Percentiles rank a stretch among this genome's conserved stretches.
phyloP scores from a whole-genome alignment of 805 yeast genomes.

The Lipomyces mesembrius region DNA sequence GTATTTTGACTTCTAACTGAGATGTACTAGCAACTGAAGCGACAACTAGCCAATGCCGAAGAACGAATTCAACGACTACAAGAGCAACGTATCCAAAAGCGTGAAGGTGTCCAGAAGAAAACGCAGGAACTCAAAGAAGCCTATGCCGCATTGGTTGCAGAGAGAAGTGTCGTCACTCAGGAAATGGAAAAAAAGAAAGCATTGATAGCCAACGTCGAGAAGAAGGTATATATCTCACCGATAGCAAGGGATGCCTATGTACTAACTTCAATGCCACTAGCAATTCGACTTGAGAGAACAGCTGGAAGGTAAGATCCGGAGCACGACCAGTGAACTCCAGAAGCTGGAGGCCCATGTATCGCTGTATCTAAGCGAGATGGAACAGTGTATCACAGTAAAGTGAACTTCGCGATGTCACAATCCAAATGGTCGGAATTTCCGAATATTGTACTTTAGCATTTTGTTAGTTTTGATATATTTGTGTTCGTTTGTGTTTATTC shows the following conservation, averaged over 20 bases:
- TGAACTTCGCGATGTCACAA: neutral
- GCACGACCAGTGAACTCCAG: constrained; percentile 58
- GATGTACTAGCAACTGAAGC: constrained; percentile 51
- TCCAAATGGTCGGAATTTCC: neutral
- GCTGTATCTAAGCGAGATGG: constrained; percentile 58
- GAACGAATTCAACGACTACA: constrained; percentile 55
- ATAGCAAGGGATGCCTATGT: constrained; percentile 30
- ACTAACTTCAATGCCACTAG: constrained; percentile 35
- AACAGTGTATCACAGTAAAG: constrained; percentile 41
- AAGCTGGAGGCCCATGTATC: constrained; percentile 60
- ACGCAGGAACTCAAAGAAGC: constrained; percentile 53
- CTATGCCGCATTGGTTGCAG: constrained; percentile 56
- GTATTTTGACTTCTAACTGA: neutral
- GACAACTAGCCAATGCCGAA: constrained; percentile 55
- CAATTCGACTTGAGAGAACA: constrained; percentile 48
- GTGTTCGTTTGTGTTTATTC: too few species aligned
- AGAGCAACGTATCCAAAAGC: constrained; percentile 54
- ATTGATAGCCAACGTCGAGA: constrained; percentile 53
- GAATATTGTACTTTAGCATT: neutral
- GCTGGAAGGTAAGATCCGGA: constrained; percentile 58
- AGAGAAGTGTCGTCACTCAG: constrained; percentile 54
- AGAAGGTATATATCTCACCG: constrained; percentile 43
- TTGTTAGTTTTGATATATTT: neutral
- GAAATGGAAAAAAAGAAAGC: constrained; percentile 56
- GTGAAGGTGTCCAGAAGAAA: constrained; percentile 50